Conservation (phyloP, 805 yeast species). For the Schwanniomyces vanrijiae region DNA sequence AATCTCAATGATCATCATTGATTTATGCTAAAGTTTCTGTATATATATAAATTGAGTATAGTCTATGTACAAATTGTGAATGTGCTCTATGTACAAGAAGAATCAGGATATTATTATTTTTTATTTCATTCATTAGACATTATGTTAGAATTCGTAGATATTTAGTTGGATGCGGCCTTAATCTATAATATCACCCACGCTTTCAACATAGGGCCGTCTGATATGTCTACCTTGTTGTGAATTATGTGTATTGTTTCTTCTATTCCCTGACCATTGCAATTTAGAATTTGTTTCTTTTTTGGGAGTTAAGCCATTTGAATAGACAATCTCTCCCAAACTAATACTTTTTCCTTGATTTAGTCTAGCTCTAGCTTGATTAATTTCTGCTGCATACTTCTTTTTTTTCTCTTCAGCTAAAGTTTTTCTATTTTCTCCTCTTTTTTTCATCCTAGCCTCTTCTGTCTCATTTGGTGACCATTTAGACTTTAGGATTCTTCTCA, state of each 20-base stretch:
- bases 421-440: constrained; percentile 48
- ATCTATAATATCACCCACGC: constrained; percentile 27
- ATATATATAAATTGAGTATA: too few species aligned
- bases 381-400: constrained; percentile 8
- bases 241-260: constrained; percentile 11
- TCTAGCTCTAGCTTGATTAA: constrained; percentile 7
- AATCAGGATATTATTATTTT: constrained; percentile 1
- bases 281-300: not conserved
- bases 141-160: not conserved
- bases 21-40: not conserved
- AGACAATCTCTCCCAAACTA: constrained; percentile 3
- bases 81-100: not conserved
- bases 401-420: constrained; percentile 9
- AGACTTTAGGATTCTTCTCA: constrained; percentile 75
- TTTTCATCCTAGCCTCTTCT: constrained; percentile 46
- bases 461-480: constrained; percentile 67
- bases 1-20: not conserved
- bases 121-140: constrained; percentile 4
- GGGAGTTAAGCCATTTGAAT: not conserved
- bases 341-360: constrained; percentile 9
- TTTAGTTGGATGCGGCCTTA: constrained; percentile 2
- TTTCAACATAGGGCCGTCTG: constrained; percentile 18
- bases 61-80: not conserved
- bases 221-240: not conserved
- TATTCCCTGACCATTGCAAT: constrained; percentile 8